Conservation (phyloP, 179 eudicot species). For the Gypsophila paniculata region DNA sequence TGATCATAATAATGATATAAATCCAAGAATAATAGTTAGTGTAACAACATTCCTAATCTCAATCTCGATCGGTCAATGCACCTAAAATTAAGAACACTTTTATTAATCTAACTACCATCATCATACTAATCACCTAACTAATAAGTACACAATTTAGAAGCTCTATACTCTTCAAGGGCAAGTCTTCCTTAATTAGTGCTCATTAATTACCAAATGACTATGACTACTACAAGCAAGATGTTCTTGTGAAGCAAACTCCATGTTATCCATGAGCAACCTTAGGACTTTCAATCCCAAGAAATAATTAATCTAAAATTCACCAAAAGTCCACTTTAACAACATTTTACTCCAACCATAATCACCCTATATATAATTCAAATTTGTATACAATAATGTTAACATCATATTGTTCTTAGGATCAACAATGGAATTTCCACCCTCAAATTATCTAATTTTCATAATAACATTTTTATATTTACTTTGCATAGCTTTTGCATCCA, state of each 20-base stretch:
- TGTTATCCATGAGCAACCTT: slow-evolving; percentile 11
- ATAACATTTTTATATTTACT: background rate
- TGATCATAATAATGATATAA: too few relatives aligned
- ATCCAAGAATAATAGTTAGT: too few relatives aligned
- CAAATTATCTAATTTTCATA: background rate
- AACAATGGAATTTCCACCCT: background rate
- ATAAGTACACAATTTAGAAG: too few relatives aligned
- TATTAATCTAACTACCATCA: too few relatives aligned
- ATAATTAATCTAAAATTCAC: background rate
- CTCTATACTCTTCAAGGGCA: too few relatives aligned
- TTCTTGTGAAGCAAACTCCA: slow-evolving; percentile 9
- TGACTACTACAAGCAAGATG: background rate
- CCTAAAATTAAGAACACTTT: too few relatives aligned
- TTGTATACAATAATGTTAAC: background rate
- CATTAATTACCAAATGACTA: background rate
- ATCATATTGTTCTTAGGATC: background rate
- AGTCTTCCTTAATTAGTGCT: slow-evolving; percentile 5
- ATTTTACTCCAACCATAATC: background rate
- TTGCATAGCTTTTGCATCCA: background rate
- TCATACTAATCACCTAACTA: background rate
- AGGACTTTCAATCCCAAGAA: background rate
- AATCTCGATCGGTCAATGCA: too few relatives aligned
- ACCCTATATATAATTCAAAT: background rate
- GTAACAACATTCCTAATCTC: too few relatives aligned
- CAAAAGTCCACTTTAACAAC: slow-evolving; percentile 18